Percentiles rank a stretch among this genome's conserved stretches.
These are phyloP conservation scores for Linum lewisii DNA, from an alignment of 345 rosid genomes.

Conservation along the genomic window DNA sequence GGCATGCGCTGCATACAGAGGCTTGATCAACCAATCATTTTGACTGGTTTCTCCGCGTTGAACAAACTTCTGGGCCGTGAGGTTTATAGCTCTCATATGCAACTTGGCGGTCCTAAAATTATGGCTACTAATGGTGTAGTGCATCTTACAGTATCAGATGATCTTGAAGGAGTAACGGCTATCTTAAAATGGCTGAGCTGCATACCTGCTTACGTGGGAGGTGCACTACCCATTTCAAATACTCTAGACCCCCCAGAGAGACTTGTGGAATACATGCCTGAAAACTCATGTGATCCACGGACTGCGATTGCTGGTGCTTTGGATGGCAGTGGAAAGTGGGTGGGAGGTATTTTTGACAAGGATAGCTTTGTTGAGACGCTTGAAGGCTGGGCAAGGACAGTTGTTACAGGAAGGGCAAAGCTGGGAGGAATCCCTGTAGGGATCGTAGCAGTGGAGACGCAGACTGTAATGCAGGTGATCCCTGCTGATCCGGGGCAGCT, in stretches of 20 bases:
- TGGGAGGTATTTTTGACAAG: slow-evolving; percentile 93
- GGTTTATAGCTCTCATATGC: slow-evolving; percentile 99
- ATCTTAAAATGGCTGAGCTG: slow-evolving; percentile 94
- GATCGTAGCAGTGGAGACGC: slow-evolving; percentile 97
- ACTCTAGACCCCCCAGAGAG: slow-evolving; percentile 81
- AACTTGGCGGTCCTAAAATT: slow-evolving; percentile 99
- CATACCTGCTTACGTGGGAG: slow-evolving; percentile 72
- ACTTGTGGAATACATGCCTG: slow-evolving; percentile 75
- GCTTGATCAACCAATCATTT: slow-evolving; percentile 95
- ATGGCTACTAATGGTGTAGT: slow-evolving; percentile 99
- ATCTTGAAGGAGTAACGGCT: slow-evolving; percentile 88
- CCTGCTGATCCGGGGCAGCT: slow-evolving; percentile 99
- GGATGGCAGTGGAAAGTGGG: slow-evolving; percentile 71
- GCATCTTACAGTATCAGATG: slow-evolving; percentile 94
- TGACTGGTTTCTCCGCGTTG: slow-evolving; percentile 95
- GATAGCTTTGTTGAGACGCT: slow-evolving; percentile 85
- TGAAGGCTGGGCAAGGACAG: slow-evolving; percentile 99
- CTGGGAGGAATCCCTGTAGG: slow-evolving; percentile 99
- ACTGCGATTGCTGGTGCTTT: slow-evolving; percentile 72
- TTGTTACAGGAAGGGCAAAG: slow-evolving; percentile 98
- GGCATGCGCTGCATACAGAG: slow-evolving; percentile 99
- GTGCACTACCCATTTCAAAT: slow-evolving; percentile 57
- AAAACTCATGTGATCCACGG: slow-evolving; percentile 95
- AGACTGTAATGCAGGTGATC: slow-evolving; percentile 93
- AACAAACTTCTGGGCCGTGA: slow-evolving; percentile 99